A percentile compares a stretch with the other conserved stretches of the same genome.
Conservation (phyloP, 768 basidiomycete species). For the Gymnopilus junonius region DNA sequence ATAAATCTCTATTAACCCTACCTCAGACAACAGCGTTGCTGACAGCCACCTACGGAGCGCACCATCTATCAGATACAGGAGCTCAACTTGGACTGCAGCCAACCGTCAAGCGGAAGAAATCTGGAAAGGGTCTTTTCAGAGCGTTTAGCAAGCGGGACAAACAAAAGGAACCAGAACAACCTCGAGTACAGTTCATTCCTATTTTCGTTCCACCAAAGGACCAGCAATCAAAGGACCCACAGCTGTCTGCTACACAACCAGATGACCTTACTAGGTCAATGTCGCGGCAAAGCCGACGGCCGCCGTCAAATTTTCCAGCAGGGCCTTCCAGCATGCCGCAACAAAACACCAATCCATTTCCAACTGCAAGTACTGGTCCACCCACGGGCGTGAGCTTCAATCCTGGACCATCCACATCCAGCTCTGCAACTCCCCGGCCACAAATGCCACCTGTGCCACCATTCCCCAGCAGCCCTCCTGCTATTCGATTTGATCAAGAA, state of each 20-base stretch:
- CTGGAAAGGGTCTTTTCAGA: slow-evolving; percentile 49
- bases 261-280: slow-evolving; percentile 12
- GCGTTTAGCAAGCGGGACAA: slow-evolving; percentile 40
- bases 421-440: slow-evolving; percentile 2
- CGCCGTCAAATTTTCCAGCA: background rate
- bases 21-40: slow-evolving; percentile 48
- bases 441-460: slow-evolving; percentile 23
- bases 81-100: slow-evolving; percentile 18
- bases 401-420: background rate
- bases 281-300: slow-evolving; percentile 9
- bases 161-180: slow-evolving; percentile 18
- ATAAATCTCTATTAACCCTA: slow-evolving; percentile 57
- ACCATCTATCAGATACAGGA: slow-evolving; percentile 15
- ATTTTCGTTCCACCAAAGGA: slow-evolving; percentile 30
- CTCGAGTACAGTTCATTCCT: slow-evolving; percentile 29
- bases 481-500: slow-evolving; percentile 47
- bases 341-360: background rate
- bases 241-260: background rate
- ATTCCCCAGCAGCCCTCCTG: slow-evolving; percentile 24
- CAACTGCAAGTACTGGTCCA: background rate
- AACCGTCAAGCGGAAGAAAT: slow-evolving; percentile 35
- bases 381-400: background rate
- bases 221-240: background rate
- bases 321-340: background rate
- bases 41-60: slow-evolving; percentile 33